Conservation (phyloP, 2,329 filamentous ascomycete genomes). For the Knoxdaviesia proteae region DNA sequence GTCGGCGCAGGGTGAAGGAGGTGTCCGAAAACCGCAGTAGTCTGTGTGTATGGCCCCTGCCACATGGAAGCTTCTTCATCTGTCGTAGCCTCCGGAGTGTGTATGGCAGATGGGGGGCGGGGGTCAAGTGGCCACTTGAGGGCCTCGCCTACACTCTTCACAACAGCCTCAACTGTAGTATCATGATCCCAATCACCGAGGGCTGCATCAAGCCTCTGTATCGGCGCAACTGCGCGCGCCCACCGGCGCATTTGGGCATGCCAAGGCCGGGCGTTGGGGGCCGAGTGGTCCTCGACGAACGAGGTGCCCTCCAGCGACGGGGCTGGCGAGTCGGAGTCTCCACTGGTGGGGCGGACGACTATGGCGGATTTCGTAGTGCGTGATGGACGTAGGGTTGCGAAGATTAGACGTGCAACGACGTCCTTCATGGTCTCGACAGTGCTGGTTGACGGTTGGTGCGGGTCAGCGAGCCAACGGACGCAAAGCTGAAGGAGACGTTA, state of each 20-base stretch:
- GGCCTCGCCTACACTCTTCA: background rate
- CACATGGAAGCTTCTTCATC: background rate
- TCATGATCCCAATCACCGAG: background rate
- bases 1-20: conserved; percentile 17
- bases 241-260: conserved; percentile 2
- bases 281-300: conserved; percentile 1
- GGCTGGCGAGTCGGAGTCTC: too few relatives aligned
- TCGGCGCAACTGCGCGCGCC: conserved; percentile 2
- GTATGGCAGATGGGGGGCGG: background rate
- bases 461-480: conserved; percentile 3
- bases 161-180: background rate
- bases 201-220: background rate
- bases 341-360: background rate
- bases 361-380: background rate
- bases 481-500: background rate
- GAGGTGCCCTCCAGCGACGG: background rate
- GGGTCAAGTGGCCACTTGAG: conserved; percentile 3
- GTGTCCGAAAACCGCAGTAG: conserved; percentile 28
- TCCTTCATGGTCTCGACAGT: conserved; percentile 4
- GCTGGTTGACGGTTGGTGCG: background rate
- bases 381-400: background rate
- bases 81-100: background rate
- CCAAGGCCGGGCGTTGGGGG: conserved; percentile 2
- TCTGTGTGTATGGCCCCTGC: conserved; percentile 4
- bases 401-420: conserved; percentile 3